Evolutionary conservation across 2,329 filamentous ascomycete species (phyloP), one percentile per base, ranked within the genome.

Genomic region (Apiospora aurea): DNA sequence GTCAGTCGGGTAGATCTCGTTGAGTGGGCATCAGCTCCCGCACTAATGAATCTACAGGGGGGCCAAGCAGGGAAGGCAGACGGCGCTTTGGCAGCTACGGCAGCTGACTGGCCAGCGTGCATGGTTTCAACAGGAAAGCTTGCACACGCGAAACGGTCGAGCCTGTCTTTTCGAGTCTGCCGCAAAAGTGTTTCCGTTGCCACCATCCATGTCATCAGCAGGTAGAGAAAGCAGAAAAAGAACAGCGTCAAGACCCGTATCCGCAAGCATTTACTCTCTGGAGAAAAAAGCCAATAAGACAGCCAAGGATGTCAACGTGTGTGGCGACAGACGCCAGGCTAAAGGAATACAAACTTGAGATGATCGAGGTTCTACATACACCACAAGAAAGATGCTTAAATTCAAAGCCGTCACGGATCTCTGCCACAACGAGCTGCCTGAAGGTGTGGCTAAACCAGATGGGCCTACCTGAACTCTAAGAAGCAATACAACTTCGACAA

Each of bases 31-130:
- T 13, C 5, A 49, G 7, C 21, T 1, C 46, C 53, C 53, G 53
- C 53, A 61, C 53, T 61, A 38, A n/a, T 2, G 2, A 57, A 34
- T 2, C 53, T 61, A 38, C 53, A 61, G 53, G 53, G 53, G 29
- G 51, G 4, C 29, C 41, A 13, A 5, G 14, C 1, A 34, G 5
- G 26, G 51, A 29, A 29, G 29, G 53, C 53, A 61, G 41, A 16
- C 14, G 57, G 29, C 57, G 41, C 41, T 64, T 64, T 38, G 57
- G 57, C 57, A 41, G 11, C 29, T n/a, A 64, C 16, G 57, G 11
- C 57, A 64, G 57, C 34, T 64, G 57, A 64, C 34, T 64, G 57
- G 57, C 6, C 57, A 24, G 34, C 57, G 57, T 64, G 57, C 57
- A n/a, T 16, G 10, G 57, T 64, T 64, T 64, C 57, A 64, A 8